Base-by-base conservation (phyloP, 441 rosid genomes). In the Mallotus repandus region DNA sequence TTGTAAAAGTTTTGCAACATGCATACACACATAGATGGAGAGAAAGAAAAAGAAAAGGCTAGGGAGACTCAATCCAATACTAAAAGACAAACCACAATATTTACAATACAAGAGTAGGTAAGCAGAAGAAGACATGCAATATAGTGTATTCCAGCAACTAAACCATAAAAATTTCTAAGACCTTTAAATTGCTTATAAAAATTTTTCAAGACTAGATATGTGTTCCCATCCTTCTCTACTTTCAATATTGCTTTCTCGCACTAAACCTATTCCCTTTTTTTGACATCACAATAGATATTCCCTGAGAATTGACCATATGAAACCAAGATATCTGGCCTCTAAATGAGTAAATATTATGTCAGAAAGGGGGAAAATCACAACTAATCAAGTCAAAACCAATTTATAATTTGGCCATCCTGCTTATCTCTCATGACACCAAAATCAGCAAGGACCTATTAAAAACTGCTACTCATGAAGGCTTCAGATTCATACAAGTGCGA, bases 191-290 rank as follows among this genome's bases (percentile, higher is more conserved):
- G 41, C 41, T 38, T 38, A 38, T 38, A 38, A 38, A 38, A 38
- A 38, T 38, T 7, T 38, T 38, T 38, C 41, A 38, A 38, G 7
- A 38, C 41, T 38, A 38, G 7, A 38, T 38, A 38, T 45, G 35
- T 48, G 22, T 25, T 55, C 45, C 55, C 48, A 56, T 45, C 56
- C 55, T 54, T 13, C 18, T 65, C 6, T 10, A 13, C 57, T 56
- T 66, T 32, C 22, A 69, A 21, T n/a, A 56, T 9, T 53, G 45
- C 38, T 69, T 68, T 57, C 64, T 56, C 29, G 48, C 19, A 19
- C n/a, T 11, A n/a, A 29, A 32, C 66, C 41, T 38, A 38, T 45
- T 14, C 3, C 3, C 25, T 35, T 63, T 48, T 46, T 22, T 66
- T 66, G 58, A 29, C 55, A 50, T 15, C 58, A 66, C 41, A 18